Conservation (phyloP, 1,139 yeast genomes). For the Scheffersomyces illinoinensis region DNA sequence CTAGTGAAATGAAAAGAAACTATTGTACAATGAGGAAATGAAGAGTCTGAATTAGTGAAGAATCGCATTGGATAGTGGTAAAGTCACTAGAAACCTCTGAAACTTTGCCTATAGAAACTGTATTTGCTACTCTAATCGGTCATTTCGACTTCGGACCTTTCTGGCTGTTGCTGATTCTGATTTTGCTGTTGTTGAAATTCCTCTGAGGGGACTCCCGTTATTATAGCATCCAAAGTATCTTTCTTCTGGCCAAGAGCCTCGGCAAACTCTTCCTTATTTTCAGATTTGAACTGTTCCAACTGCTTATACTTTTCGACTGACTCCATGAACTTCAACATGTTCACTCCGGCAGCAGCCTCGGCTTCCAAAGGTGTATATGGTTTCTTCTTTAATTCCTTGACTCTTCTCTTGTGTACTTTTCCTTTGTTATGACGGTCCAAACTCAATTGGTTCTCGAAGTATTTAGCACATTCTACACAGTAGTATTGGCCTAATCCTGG, state of each 20-base stretch:
- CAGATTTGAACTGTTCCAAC: conserved; percentile 39
- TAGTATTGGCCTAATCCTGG: conserved; percentile 95
- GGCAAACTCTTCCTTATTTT: conserved; percentile 38
- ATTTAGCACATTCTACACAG: conserved; percentile 92
- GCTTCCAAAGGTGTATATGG: conserved; percentile 90
- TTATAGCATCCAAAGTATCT: conserved; percentile 42
- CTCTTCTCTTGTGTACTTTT: conserved; percentile 84
- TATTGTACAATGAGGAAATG: neutral
- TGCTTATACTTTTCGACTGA: conserved; percentile 59
- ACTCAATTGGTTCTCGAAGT: conserved; percentile 78
- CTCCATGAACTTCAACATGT: conserved; percentile 64
- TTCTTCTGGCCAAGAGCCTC: conserved; percentile 38
- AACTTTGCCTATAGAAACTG: neutral
- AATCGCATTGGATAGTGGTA: neutral
- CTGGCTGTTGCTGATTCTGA: neutral
- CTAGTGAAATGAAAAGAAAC: neutral
- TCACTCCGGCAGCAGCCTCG: conserved; percentile 85
- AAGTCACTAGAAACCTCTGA: neutral
- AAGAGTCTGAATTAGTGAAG: neutral
- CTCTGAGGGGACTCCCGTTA: conserved; percentile 35
- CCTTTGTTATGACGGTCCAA: conserved; percentile 70
- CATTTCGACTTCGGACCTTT: conserved; percentile 18
- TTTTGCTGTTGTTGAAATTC: conserved; percentile 14
- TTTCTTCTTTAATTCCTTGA: conserved; percentile 68
- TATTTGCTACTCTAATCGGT: conserved; percentile 12